Percentiles rank a stretch among this genome's conserved stretches.
These are phyloP conservation scores for Euphorbia lathyris DNA, from an alignment of 345 rosid species.

Conservation along the genomic window DNA sequence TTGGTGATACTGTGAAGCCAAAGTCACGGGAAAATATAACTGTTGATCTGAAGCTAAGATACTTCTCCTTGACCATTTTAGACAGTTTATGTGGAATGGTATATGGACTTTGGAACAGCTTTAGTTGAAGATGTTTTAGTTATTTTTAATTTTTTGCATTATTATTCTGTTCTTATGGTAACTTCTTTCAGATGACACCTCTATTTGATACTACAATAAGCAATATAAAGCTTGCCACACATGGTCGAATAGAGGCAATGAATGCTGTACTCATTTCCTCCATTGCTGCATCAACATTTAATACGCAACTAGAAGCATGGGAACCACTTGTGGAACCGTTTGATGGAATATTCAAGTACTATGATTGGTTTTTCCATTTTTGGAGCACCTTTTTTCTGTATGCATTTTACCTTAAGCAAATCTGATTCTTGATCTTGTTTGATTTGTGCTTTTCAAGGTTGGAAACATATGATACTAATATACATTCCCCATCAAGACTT, in stretches of 20 bases:
- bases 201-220: conserved; percentile 80
- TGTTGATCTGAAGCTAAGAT: conserved; percentile 82
- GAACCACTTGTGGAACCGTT: conserved; percentile 98
- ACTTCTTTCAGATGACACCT: conserved; percentile 79
- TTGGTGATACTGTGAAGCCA: conserved; percentile 86
- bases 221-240: conserved; percentile 93
- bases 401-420: background rate
- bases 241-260: conserved; percentile 91
- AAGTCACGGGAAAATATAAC: conserved; percentile 78
- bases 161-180: conserved; percentile 7
- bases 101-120: conserved; percentile 23
- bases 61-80: conserved; percentile 75
- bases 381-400: background rate
- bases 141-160: conserved; percentile 4
- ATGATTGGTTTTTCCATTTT: conserved; percentile 19
- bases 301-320: conserved; percentile 94
- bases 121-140: background rate
- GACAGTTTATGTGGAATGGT: conserved; percentile 97
- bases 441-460: conserved; percentile 48
- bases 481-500: conserved; percentile 48
- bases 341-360: conserved; percentile 98
- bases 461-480: conserved; percentile 78
- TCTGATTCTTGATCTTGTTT: conserved; percentile 9
- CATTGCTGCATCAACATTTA: conserved; percentile 91
- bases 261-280: conserved; percentile 89